Conservation (phyloP, 768 basidiomycete genomes). For the Leccinum truebloodii region DNA sequence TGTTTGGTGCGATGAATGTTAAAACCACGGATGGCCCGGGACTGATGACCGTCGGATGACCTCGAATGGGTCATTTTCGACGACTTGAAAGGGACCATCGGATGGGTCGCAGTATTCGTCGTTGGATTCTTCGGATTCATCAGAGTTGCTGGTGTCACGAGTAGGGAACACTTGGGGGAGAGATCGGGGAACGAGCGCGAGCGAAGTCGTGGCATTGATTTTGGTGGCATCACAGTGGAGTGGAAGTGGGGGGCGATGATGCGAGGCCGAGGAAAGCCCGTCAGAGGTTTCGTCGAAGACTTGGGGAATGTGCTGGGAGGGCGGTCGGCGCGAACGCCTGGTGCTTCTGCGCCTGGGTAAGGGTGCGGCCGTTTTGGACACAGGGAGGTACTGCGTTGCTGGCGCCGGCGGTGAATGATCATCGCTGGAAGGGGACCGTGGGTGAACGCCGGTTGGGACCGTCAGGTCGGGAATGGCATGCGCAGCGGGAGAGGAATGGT, state of each 20-base stretch:
- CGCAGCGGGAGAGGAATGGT: too few relatives aligned
- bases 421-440: too few relatives aligned
- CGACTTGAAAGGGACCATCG: background rate
- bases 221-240: background rate
- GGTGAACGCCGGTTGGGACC: too few relatives aligned
- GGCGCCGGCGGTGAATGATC: too few relatives aligned
- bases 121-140: background rate
- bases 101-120: background rate
- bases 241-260: background rate
- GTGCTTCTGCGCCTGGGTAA: too few relatives aligned
- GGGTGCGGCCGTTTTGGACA: too few relatives aligned
- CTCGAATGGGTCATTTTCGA: background rate
- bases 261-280: background rate
- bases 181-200: background rate
- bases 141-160: background rate
- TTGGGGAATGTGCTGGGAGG: constrained; percentile 19
- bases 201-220: background rate
- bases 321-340: too few relatives aligned
- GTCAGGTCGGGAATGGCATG: too few relatives aligned
- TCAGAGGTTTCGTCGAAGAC: background rate
- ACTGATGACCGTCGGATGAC: background rate
- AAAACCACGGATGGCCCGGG: background rate
- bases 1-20: too few relatives aligned
- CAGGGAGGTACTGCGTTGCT: too few relatives aligned
- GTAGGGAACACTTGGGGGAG: background rate